Evolutionary conservation across 805 yeast species (phyloP).

Genomic region (Wickerhamiella cacticola): DNA sequence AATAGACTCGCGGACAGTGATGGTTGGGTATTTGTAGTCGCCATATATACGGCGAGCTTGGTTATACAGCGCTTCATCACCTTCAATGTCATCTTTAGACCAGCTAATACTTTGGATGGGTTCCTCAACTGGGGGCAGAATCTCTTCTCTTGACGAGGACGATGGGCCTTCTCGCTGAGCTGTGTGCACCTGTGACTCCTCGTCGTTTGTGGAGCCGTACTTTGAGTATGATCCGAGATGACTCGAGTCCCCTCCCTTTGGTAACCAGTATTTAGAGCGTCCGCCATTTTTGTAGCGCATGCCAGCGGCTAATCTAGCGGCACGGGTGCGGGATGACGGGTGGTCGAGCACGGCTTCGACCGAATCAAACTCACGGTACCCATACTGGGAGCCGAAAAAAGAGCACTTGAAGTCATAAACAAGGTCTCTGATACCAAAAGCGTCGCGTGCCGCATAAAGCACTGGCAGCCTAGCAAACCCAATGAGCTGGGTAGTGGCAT

Average conservation of each 20-base stretch:
- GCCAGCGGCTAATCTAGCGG: conserved; percentile 70
- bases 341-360: conserved; percentile 53
- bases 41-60: conserved; percentile 31
- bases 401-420: conserved; percentile 63
- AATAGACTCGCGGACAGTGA: conserved; percentile 27
- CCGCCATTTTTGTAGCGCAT: conserved; percentile 72
- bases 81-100: conserved; percentile 20
- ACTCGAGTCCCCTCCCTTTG: conserved; percentile 15
- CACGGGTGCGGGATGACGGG: conserved; percentile 50
- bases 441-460: conserved; percentile 58
- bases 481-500: conserved; percentile 47
- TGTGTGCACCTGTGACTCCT: not conserved
- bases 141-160: not conserved
- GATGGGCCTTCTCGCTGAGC: not conserved
- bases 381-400: conserved; percentile 58
- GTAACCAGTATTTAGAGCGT: conserved; percentile 70
- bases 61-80: conserved; percentile 28
- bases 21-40: conserved; percentile 35
- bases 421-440: conserved; percentile 65
- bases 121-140: not conserved
- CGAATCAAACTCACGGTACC: conserved; percentile 73
- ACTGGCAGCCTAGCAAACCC: conserved; percentile 56
- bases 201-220: conserved; percentile 9
- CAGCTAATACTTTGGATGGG: conserved; percentile 2
- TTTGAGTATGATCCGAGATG: not conserved